These are phyloP conservation scores for Tetrahymena elliotti DNA, from an alignment of 73 alveolate species.

Conservation along the genomic window DNA sequence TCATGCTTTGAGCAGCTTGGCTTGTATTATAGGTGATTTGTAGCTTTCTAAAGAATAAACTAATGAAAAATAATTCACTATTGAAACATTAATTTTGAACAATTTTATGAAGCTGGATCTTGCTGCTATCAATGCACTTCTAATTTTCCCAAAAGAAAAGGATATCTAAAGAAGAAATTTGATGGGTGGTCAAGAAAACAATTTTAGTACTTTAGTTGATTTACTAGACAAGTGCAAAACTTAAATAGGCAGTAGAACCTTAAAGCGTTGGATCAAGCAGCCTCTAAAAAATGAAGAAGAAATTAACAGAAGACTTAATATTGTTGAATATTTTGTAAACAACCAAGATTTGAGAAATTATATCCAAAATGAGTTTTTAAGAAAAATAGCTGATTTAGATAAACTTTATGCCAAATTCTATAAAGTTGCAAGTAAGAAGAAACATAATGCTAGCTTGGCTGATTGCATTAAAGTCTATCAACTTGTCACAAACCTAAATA, in stretches of 20 bases:
- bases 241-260: constrained; percentile 53
- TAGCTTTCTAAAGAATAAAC: constrained; percentile 29
- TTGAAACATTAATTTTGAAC: constrained; percentile 48
- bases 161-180: constrained; percentile 30
- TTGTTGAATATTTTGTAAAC: constrained; percentile 62
- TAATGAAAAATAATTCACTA: constrained; percentile 41
- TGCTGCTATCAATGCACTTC: constrained; percentile 76
- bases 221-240: constrained; percentile 63
- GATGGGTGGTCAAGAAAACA: constrained; percentile 6
- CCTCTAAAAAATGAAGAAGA: constrained; percentile 58
- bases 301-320: constrained; percentile 57
- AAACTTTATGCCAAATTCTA: constrained; percentile 66
- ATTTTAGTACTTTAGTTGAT: constrained; percentile 49
- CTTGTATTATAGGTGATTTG: constrained; percentile 52
- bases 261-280: constrained; percentile 70
- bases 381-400: constrained; percentile 69
- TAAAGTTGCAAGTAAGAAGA: constrained; percentile 56
- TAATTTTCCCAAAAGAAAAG: constrained; percentile 54
- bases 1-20: constrained; percentile 41
- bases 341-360: constrained; percentile 47
- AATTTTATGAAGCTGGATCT: constrained; percentile 63
- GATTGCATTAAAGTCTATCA: constrained; percentile 74
- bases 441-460: constrained; percentile 56
- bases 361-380: constrained; percentile 42
- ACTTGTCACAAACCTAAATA: constrained; percentile 19